Percentiles rank a stretch among this genome's conserved stretches.
phyloP scores from a whole-genome alignment of 805 yeast genomes.

The Metschnikowia colocasiae region DNA sequence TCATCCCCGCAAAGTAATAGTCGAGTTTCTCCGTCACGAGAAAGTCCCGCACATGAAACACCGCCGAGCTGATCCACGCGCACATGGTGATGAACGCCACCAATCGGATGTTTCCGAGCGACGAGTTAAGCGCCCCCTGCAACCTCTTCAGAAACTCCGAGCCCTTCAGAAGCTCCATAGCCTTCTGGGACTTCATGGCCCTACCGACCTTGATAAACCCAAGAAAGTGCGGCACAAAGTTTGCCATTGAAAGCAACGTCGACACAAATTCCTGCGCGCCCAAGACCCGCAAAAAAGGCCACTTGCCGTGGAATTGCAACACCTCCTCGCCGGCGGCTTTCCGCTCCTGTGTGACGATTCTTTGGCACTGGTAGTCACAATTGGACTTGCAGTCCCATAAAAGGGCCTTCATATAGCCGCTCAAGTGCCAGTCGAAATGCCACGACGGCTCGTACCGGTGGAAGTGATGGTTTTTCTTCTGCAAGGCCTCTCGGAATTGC shows the following conservation, averaged over 20 bases:
- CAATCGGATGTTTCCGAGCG: slow-evolving; percentile 28
- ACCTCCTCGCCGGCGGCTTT: slow-evolving; percentile 46
- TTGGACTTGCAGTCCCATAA: slow-evolving; percentile 46
- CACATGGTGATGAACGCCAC: slow-evolving; percentile 60
- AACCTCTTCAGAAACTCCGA: neutral
- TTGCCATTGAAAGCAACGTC: slow-evolving; percentile 65
- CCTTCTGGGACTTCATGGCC: neutral
- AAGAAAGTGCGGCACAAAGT: slow-evolving; percentile 27
- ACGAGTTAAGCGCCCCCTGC: neutral
- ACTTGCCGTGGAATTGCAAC: slow-evolving; percentile 91
- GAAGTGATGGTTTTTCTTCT: slow-evolving; percentile 17
- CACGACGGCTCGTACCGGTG: slow-evolving; percentile 30
- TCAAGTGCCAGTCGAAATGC: slow-evolving; percentile 40
- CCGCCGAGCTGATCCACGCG: slow-evolving; percentile 85
- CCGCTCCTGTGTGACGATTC: slow-evolving; percentile 60
- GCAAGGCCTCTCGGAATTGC: slow-evolving; percentile 20
- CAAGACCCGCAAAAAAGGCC: slow-evolving; percentile 83
- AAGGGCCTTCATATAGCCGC: slow-evolving; percentile 41
- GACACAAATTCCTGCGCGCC: slow-evolving; percentile 86
- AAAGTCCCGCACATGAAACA: slow-evolving; percentile 86
- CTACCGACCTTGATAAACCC: slow-evolving; percentile 16
- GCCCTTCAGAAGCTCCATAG: neutral
- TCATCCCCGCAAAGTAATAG: slow-evolving; percentile 88
- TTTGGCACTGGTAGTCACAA: slow-evolving; percentile 94
- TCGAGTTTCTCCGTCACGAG: slow-evolving; percentile 78